Evolutionary conservation across 208 protist genomes (phyloP), one percentile per base, ranked within the genome.

Genomic region (Borovskyia barvae): DNA sequence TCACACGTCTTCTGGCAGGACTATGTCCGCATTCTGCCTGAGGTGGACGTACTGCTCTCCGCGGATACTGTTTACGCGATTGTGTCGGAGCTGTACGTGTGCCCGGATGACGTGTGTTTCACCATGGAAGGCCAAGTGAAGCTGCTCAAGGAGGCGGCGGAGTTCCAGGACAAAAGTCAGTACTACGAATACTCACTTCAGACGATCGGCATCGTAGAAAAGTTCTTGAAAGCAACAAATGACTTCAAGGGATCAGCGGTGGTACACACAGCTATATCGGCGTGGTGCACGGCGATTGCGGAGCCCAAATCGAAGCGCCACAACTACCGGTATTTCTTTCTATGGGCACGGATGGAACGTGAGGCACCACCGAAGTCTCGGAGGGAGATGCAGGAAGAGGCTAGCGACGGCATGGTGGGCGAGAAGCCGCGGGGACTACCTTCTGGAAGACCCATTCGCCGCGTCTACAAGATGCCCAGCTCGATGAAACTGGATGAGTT

Each of bases 1-100:
- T 77, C 77, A 7, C 68, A 89, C 32, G 84, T 95, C 5, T 92
- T 90, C 59, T 95, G 90, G 90, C 90, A 95, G n/a, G 86, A 95
- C 66, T 95, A 93, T 51, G 90, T 92, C 26, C 83, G 86, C 46
- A 68, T 95, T 37, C 70, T 95, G 15, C 90, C 90, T 7, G 86
- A 92, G 58, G 60, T 87, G 6, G 86, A 93, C 35, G 29, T 47
- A 14, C 54, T 92, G 35, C 47, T 95, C 14, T 63, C 81, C 4
- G 74, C 51, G 0, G 85, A 93, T 43, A 88, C 75, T 19, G 68
- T 92, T 17, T 90, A 90, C 66, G 68, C 65, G 25, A 86, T 93
- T 53, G 90, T 90, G 5, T 80, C 75, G 30, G 80, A 92, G 54
- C 66, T 93, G 32, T 80, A 85, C 53, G 75, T 83, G 26, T 89